Evolutionary conservation across 768 basidiomycete genomes (phyloP), one percentile per base, ranked within the genome.

Genomic region (Tylopilus sp.): DNA sequence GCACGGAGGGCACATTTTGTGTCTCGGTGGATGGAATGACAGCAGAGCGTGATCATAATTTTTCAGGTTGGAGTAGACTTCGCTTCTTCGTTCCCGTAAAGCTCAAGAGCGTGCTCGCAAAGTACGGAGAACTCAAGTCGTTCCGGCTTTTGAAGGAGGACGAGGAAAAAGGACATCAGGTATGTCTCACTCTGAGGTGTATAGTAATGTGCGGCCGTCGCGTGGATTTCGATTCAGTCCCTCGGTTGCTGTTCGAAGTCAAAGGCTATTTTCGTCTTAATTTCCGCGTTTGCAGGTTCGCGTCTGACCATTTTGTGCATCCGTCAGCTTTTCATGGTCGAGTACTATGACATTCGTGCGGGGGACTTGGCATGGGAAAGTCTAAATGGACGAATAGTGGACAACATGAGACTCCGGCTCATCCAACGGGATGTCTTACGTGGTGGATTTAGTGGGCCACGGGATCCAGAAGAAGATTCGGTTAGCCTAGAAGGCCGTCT

Each of bases 261-360:
- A 30, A 33, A 51, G n/a, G 19, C 45, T 30, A 40, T 45, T 31
- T 53, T 40, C 26, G 19, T 47, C 40, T 43, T 31, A n/a, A 24
- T 51, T 47, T 51, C 14, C 46, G 28, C 43, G 6, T 49, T 26
- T 25, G 24, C 49, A 42, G 28, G 30, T 44, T 48, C 33, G 17
- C 10, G 17, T 55, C 63, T 68, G 25, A 70, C 62, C 13, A 19
- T 13, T 40, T 59, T 52, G 25, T 51, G 40, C 53, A 11, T 45
- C 46, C 25, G 31, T 6, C 54, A 76, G 67, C 67, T 76, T 26
- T 89, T 83, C 66, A 71, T 69, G 36, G 79, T 84, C 47, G 87
- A 89, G 57, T 92, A 80, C 64, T 86, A 77, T 62, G 87, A 91
- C 61, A 74, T 81, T 25, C 76, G 86, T 24, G 76, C 78, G 34